These are phyloP conservation scores for Arthrobotrys megalospora DNA, from an alignment of 2,329 filamentous ascomycete species.

Conservation along the genomic window DNA sequence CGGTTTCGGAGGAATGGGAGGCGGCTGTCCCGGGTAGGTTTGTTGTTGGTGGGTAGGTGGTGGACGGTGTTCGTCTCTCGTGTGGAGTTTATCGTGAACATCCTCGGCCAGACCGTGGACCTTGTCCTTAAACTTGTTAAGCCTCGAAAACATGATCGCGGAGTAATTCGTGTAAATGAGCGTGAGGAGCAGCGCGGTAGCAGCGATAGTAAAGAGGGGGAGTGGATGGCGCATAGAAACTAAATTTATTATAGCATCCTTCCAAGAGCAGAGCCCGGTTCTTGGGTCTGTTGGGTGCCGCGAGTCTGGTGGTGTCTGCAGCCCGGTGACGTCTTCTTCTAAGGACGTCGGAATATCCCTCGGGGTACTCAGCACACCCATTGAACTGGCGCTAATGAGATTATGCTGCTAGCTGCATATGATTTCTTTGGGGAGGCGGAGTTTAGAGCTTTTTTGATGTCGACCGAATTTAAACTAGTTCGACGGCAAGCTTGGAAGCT, in stretches of 20 bases:
- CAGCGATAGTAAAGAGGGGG: background rate
- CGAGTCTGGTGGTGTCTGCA: no score
- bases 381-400: no score
- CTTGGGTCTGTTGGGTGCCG: no score
- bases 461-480: no score
- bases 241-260: background rate
- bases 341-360: no score
- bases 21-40: background rate
- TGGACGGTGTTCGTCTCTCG: background rate
- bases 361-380: no score
- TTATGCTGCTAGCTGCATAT: no score
- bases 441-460: no score
- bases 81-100: slow-evolving; percentile 10
- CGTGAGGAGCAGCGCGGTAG: background rate
- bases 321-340: no score
- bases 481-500: no score
- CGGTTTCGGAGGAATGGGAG: slow-evolving; percentile 26
- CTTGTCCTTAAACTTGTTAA: slow-evolving; percentile 18
- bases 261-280: background rate
- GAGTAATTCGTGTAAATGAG: background rate
- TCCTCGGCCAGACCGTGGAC: slow-evolving; percentile 23
- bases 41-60: background rate
- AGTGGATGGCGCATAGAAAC: background rate
- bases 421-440: no score
- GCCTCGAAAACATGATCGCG: background rate